Base-by-base conservation (phyloP, 2,329 filamentous ascomycete genomes). In the Leptoxyphium fumago region DNA sequence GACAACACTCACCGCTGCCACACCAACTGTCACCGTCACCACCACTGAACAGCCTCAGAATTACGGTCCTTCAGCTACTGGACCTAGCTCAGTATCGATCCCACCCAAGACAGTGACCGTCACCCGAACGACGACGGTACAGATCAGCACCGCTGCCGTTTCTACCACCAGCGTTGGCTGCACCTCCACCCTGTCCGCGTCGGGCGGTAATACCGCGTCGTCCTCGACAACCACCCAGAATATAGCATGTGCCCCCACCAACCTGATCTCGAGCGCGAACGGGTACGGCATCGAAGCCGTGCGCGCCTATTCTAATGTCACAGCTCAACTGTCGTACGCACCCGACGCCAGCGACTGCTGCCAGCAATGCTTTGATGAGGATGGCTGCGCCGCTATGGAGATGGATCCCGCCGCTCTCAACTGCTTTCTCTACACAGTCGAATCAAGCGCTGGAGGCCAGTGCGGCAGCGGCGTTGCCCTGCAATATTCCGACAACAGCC, bases 181-280 rank as follows among this genome's bases (percentile, higher is more conserved):
- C 32, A 36, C 32, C 32, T 13, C 32, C 32, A 36, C 32, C 32
- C 4, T 15, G 3, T 13, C 11, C 9, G 3, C 13, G 5, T 13
- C 32, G 4, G 15, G 32, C 15, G 9, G 32, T 5, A 9, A 9
- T 15, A 9, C 32, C 32, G 32, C 13, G 41, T 49, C 51, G 29
- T 44, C 46, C 17, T 48, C 49, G 18, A 55, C 53, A 10, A 56
- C 52, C 5, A 56, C 52, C 14, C 53, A 56, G 40, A 51, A 55
- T 41, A 38, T 51, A 40, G 53, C 53, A 40, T 56, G 53, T 42
- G 53, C 53, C 5, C 52, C 53, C n/a, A 55, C 53, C 4, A 56
- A 56, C 38, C 46, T 56, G 36, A 50, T 56, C 43, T 48, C 46
- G 28, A 34, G 46, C 28, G 44, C 53, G 32, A 45, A 50, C 38